Base-by-base conservation (phyloP, 2,329 filamentous ascomycete genomes). In the Nothopassalora personata region DNA sequence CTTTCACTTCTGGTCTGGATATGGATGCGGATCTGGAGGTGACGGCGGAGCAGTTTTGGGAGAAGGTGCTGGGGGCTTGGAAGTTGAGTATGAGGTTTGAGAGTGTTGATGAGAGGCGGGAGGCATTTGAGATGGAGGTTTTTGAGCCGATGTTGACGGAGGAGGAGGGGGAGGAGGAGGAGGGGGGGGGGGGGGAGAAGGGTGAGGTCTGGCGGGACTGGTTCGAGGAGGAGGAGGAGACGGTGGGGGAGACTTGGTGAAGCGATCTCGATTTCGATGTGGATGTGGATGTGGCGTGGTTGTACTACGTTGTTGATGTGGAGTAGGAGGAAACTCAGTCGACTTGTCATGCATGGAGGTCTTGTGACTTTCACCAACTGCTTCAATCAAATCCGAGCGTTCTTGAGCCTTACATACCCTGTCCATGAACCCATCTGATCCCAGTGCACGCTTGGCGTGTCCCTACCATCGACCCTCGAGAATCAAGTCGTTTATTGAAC, bases 61-160 rank as follows among this genome's bases (percentile, higher is more conserved):
- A 36, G 13, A 58, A 54, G n/a, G 56, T 54, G 23, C 15, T 15
- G 18, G n/a, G 33, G 30, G 51, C 39, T 9, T 58, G 50, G 50
- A 33, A 51, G 43, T 4, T 47, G 39, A 50, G 43, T 23, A 34
- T 34, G n/a, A 13, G 23, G 11, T 36, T n/a, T 31, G 56, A 58
- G 56, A 58, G 28, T 28, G 56, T 58, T 7, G 39, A 49, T 51
- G 56, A 54, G 51, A 10, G 56, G 30, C 10, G 56, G 9, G 51
- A 48, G 19, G 30, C 23, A 13, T 54, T 58, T 36, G 43, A 49
- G 45, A 36, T 13, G 39, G 33, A 45, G 8, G 30, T 11, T 27
- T 30, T 46, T 19, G 46, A 28, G n/a, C 7, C 27, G 31, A 4
- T 27, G n/a, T 11, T 3, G 30, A 50, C 28, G 28, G 18, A 7